Evolutionary conservation across 176 grass and related monocot species (phyloP).

Genomic region (Pharus latifolius): DNA sequence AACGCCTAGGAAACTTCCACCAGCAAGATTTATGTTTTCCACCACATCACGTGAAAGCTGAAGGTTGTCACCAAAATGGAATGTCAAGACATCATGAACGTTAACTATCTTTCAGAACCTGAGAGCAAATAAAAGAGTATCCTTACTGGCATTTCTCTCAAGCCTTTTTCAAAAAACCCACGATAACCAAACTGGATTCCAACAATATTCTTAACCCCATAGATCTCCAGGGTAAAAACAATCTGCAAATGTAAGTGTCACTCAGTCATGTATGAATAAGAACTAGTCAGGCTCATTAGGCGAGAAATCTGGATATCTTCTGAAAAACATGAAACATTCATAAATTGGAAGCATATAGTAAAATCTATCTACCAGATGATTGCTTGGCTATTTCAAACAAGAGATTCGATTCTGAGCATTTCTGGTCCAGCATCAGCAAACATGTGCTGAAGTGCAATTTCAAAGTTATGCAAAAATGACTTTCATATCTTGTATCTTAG

Average conservation of each 20-base stretch:
- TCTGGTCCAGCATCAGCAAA: not conserved
- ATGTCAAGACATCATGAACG: not conserved
- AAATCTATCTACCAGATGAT: not conserved
- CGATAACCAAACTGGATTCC: conserved; percentile 86
- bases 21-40: conserved; percentile 94
- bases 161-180: conserved; percentile 85
- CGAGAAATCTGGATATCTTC: not conserved
- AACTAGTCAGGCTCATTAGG: not conserved
- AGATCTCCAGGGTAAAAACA: conserved; percentile 88
- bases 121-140: not conserved
- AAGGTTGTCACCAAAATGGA: conserved; percentile 3
- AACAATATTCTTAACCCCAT: conserved; percentile 93
- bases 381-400: not conserved
- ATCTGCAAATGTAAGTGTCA: conserved; percentile 48
- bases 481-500: not conserved
- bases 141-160: conserved; percentile 77
- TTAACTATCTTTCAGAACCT: not conserved
- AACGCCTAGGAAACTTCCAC: conserved; percentile 90
- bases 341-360: not conserved
- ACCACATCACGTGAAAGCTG: conserved; percentile 84
- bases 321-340: not conserved
- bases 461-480: not conserved
- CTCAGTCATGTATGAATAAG: not conserved
- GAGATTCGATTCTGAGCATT: not conserved
- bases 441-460: not conserved